Evolutionary conservation across 257 asterid species (phyloP).

Genomic region (Fraxinus anomala): DNA sequence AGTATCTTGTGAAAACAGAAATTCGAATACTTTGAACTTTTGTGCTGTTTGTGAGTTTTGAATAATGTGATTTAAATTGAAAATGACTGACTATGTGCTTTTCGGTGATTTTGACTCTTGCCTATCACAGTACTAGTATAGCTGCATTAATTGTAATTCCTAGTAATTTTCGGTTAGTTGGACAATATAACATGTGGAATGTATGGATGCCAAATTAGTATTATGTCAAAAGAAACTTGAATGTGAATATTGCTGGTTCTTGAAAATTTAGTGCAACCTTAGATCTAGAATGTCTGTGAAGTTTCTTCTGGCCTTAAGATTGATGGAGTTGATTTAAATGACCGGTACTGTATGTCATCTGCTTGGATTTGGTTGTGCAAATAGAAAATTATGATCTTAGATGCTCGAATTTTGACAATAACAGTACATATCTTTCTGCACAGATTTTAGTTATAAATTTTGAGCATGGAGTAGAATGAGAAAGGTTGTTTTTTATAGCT

Average conservation of each 20-base stretch:
- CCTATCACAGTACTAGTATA: conserved; percentile 19
- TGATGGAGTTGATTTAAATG: conserved; percentile 27
- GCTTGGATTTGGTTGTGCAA: conserved; percentile 7
- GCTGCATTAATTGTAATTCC: conserved; percentile 7
- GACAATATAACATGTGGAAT: conserved; percentile 11
- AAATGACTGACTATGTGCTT: conserved; percentile 5
- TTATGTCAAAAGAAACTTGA: not conserved
- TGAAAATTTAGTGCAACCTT: not conserved
- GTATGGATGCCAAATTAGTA: not conserved
- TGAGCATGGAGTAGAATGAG: not conserved
- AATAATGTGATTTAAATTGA: not conserved
- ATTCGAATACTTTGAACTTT: not conserved
- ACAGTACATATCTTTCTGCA: not conserved
- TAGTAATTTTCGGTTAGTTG: conserved; percentile 28
- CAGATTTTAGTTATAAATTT: not conserved
- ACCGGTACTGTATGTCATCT: conserved; percentile 5
- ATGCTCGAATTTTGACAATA: not conserved
- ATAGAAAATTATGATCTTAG: not conserved
- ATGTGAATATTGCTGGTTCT: conserved; percentile 16
- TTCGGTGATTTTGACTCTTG: conserved; percentile 30
- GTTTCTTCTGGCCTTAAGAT: conserved; percentile 13
- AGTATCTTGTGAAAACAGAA: conserved; percentile 28
- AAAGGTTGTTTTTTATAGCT: not conserved
- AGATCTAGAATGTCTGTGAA: not conserved
- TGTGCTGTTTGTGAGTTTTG: conserved; percentile 4